phyloP scores from a whole-genome alignment of 495 filamentous ascomycete species.

The Sphaerosporella brunnea region DNA sequence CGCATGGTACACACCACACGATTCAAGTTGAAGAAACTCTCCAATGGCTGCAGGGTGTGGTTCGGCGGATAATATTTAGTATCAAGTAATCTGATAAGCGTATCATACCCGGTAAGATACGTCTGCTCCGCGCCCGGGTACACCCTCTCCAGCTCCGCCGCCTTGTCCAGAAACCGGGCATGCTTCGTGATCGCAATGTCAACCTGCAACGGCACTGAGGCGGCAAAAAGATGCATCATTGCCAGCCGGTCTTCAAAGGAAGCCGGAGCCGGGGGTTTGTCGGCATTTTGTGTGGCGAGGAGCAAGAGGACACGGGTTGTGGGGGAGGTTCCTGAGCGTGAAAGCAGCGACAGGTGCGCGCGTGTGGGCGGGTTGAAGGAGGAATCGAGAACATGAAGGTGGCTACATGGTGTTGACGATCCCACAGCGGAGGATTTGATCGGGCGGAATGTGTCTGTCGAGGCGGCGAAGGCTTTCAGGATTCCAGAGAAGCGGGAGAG shows the following conservation, averaged over 20 bases:
- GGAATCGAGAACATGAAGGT: slow-evolving; percentile 75
- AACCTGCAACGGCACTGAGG: slow-evolving; percentile 46
- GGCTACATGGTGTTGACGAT: slow-evolving; percentile 3
- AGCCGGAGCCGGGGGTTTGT: slow-evolving; percentile 75
- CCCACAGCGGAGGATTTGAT: slow-evolving; percentile 5
- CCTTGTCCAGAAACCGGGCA: slow-evolving; percentile 34
- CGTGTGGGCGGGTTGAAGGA: slow-evolving; percentile 87
- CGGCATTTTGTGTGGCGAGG: slow-evolving; percentile 78
- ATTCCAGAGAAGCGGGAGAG: slow-evolving; percentile 8
- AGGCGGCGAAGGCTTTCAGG: slow-evolving; percentile 11
- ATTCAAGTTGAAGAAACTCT: slow-evolving; percentile 50
- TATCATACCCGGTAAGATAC: slow-evolving; percentile 78
- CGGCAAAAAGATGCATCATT: slow-evolving; percentile 73
- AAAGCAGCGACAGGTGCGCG: slow-evolving; percentile 62
- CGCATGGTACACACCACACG: slow-evolving; percentile 55
- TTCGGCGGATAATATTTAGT: slow-evolving; percentile 62
- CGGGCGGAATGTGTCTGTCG: slow-evolving; percentile 1
- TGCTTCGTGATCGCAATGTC: slow-evolving; percentile 62
- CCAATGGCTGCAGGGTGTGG: slow-evolving; percentile 39
- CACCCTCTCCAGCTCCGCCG: slow-evolving; percentile 37
- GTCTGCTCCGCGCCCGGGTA: slow-evolving; percentile 36
- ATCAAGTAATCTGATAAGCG: slow-evolving; percentile 64
- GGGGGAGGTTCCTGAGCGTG: background rate
- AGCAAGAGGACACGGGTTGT: slow-evolving; percentile 44
- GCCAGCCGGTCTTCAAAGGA: slow-evolving; percentile 51